Base-by-base conservation (phyloP, 1,284 basidiomycete species). In the Meira nashicola region DNA sequence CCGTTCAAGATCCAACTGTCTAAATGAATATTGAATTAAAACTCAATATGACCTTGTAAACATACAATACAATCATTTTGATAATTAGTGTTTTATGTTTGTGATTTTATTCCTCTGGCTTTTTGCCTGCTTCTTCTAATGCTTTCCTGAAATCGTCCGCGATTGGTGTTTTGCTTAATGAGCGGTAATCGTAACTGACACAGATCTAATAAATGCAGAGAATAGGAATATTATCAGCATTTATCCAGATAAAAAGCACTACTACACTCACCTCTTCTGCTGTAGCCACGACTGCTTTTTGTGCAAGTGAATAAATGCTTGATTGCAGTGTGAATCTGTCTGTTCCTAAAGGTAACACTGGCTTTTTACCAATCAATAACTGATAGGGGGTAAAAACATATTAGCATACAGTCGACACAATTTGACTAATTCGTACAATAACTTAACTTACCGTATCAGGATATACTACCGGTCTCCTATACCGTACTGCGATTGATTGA, bases 1-100 rank as follows among this genome's bases (percentile, higher is more conserved):
- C 68, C 12, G 44, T 68, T n/a, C 66, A 68, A 43, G 62, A 71
- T 33, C 68, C 68, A 10, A 54, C 57, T 9, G 41, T 71, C 39
- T 71, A 63, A 62, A 6, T 2, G 7, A 4, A 50, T 3, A 3
- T 28, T 39, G 15, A 15, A 50, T 5, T 10, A n/a, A 43, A 33
- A 4, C 8, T 33, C 28, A 33, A 33, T 33, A 4, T 33, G 28
- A 33, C 28, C 4, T 33, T 33, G 28, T 33, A 33, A 33, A 4
- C 8, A 33, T 8, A 33, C 28, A 33, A 33, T 33, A 8, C 28
- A 33, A 4, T 33, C 28, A 33, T 33, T 33, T 33, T 33, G 28
- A 33, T 33, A 3, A 4, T 33, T 8, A 33, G 28, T 33, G 28
- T 8, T 33, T 33, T 33, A n/a, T n/a, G n/a, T 33, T 3, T 33